These are phyloP conservation scores for Phaeosphaeriaceae sp. DNA, from an alignment of 2,329 filamentous ascomycete species.

Conservation along the genomic window DNA sequence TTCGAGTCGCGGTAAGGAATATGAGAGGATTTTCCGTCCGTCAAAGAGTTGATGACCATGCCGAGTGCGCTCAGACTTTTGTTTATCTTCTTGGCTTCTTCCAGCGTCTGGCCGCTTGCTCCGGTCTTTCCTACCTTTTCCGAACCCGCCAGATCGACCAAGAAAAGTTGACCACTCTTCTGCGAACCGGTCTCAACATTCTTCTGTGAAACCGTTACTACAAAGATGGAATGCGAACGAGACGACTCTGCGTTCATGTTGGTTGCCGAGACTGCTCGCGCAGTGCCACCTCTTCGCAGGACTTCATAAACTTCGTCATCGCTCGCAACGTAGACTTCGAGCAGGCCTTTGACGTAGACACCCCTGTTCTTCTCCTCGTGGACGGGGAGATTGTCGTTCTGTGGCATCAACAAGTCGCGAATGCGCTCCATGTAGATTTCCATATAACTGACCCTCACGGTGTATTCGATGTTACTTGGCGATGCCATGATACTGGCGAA, in stretches of 20 bases:
- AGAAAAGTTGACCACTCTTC: conserved; percentile 94
- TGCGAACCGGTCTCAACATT: conserved; percentile 95
- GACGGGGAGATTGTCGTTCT: conserved; percentile 96
- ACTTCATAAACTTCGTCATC: conserved; percentile 97
- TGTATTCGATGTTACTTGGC: conserved; percentile 94
- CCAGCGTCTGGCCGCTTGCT: conserved; percentile 93
- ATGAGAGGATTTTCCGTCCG: conserved; percentile 95
- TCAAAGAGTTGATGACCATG: conserved; percentile 98
- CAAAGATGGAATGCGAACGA: conserved; percentile 97
- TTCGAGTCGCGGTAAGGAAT: conserved; percentile 98
- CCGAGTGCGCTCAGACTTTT: conserved; percentile 97
- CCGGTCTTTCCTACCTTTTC: conserved; percentile 99
- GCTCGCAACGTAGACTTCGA: conserved; percentile 95
- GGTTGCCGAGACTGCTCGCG: conserved; percentile 90
- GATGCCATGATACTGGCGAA: conserved; percentile 94
- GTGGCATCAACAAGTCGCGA: conserved; percentile 86
- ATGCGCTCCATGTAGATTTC: conserved; percentile 99
- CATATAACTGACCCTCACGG: conserved; percentile 98
- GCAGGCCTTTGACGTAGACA: conserved; percentile 93
- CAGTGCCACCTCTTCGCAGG: conserved; percentile 88
- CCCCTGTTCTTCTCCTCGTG: conserved; percentile 97
- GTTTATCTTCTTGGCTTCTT: conserved; percentile 99
- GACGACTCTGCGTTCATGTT: conserved; percentile 99
- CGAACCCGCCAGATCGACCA: conserved; percentile 97
- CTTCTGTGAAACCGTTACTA: conserved; percentile 96